These are phyloP conservation scores for Zygnema cylindricum DNA, from an alignment of 139 green algal species.

Conservation along the genomic window DNA sequence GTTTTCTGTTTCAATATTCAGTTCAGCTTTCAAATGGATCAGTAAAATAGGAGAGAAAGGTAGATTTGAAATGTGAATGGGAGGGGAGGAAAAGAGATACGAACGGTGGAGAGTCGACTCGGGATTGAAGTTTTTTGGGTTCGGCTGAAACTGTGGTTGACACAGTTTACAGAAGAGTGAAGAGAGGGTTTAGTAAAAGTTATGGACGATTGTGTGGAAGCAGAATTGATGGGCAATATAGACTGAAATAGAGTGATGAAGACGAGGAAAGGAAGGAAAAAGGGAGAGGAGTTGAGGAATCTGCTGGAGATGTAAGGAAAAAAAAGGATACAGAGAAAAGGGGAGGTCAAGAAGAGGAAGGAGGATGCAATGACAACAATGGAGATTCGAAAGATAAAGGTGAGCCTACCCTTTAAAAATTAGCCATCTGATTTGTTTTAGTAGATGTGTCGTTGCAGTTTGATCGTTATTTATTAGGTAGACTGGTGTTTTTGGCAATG, in stretches of 20 bases:
- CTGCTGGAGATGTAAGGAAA: conserved; percentile 6
- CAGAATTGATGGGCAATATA: conserved; percentile 11
- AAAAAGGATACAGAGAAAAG: conserved; percentile 30
- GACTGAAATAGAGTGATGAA: conserved; percentile 18
- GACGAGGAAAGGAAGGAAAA: background rate
- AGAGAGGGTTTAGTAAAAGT: background rate
- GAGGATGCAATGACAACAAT: background rate
- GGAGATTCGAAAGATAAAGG: background rate
- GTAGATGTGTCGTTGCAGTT: too few relatives aligned
- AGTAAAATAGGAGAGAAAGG: too few relatives aligned
- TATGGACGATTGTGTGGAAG: conserved; percentile 4
- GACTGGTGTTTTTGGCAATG: too few relatives aligned
- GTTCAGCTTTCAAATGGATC: too few relatives aligned
- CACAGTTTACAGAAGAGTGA: background rate
- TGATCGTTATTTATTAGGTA: too few relatives aligned
- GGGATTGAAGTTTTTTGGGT: background rate
- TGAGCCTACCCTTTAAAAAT: background rate
- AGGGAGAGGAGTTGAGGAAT: background rate
- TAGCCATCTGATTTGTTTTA: too few relatives aligned
- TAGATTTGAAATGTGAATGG: too few relatives aligned
- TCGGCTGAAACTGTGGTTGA: background rate
- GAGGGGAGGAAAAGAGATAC: too few relatives aligned
- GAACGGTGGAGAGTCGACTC: background rate
- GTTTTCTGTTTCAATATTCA: too few relatives aligned
- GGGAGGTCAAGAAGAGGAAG: background rate